A percentile compares a stretch with the other conserved stretches of the same genome.
phyloP scores from a whole-genome alignment of 345 rosid species.

The Streptanthus diversifolius region DNA sequence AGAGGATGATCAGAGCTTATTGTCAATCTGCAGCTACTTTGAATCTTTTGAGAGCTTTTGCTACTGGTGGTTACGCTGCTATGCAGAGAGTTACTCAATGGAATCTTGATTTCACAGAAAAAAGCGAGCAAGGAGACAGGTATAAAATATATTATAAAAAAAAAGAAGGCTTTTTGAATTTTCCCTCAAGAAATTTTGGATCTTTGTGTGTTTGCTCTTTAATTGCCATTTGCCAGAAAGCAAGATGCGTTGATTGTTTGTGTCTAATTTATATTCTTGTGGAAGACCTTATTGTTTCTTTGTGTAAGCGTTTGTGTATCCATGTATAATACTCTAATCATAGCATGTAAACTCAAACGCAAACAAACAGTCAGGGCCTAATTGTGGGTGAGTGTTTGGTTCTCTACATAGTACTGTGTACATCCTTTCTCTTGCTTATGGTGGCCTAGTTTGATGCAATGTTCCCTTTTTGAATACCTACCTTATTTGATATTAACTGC shows the following conservation, averaged over 20 bases:
- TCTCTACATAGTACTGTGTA: not conserved
- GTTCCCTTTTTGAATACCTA: slow-evolving; percentile 19
- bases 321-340: not conserved
- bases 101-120: slow-evolving; percentile 71
- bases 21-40: slow-evolving; percentile 75
- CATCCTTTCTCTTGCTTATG: not conserved
- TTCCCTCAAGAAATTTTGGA: not conserved
- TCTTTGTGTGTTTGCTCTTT: not conserved
- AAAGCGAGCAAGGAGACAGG: slow-evolving; percentile 77
- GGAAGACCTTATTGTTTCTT: not conserved
- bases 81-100: slow-evolving; percentile 83
- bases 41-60: slow-evolving; percentile 73
- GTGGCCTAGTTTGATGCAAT: slow-evolving; percentile 13
- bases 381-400: not conserved
- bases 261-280: not conserved
- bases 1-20: slow-evolving; percentile 70
- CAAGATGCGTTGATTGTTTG: not conserved
- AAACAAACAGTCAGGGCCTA: not conserved
- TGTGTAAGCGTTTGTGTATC: not conserved
- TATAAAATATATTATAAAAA: not conserved
- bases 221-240: not conserved
- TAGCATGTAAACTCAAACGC: not conserved
- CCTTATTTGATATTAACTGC: slow-evolving; percentile 2
- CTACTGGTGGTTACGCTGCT: slow-evolving; percentile 81
- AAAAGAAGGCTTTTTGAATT: not conserved